These are phyloP conservation scores for Neurospora sp. DNA, from an alignment of 495 filamentous ascomycete species.

Conservation along the genomic window DNA sequence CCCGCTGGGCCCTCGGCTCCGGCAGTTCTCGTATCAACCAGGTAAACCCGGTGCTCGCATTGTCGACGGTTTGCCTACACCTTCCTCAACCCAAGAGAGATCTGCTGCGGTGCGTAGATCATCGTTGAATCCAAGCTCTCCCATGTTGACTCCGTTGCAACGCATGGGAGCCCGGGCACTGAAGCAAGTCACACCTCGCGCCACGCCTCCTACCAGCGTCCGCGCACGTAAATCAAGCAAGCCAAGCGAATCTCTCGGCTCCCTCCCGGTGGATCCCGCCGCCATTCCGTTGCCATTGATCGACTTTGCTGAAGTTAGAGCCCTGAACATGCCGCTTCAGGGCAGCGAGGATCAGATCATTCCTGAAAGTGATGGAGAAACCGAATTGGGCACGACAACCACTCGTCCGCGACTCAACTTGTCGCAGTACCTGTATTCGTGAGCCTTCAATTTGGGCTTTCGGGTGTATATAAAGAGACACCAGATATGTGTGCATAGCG, in stretches of 20 bases:
- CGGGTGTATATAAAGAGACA: background rate
- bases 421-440: conserved; percentile 45
- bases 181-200: conserved; percentile 18
- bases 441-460: background rate
- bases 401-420: conserved; percentile 34
- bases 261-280: conserved; percentile 29
- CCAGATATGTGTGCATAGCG: conserved; percentile 14
- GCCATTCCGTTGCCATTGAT: conserved; percentile 32
- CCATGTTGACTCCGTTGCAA: conserved; percentile 34
- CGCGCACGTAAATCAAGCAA: conserved; percentile 24
- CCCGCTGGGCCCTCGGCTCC: conserved; percentile 7
- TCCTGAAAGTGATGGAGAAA: conserved; percentile 58
- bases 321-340: conserved; percentile 23
- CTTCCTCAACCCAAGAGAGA: conserved; percentile 20
- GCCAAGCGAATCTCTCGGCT: conserved; percentile 10
- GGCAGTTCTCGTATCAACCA: conserved; percentile 17
- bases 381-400: conserved; percentile 24
- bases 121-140: conserved; percentile 11
- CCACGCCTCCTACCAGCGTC: conserved; percentile 24
- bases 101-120: conserved; percentile 18
- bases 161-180: conserved; percentile 36
- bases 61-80: conserved; percentile 22
- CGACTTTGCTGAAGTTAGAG: conserved; percentile 29
- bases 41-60: conserved; percentile 11
- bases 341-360: conserved; percentile 73